Percentiles rank a stretch among this genome's conserved stretches.
Evolutionary conservation across 345 rosid species (phyloP).

Genomic region (Noccaea bulbosa): DNA sequence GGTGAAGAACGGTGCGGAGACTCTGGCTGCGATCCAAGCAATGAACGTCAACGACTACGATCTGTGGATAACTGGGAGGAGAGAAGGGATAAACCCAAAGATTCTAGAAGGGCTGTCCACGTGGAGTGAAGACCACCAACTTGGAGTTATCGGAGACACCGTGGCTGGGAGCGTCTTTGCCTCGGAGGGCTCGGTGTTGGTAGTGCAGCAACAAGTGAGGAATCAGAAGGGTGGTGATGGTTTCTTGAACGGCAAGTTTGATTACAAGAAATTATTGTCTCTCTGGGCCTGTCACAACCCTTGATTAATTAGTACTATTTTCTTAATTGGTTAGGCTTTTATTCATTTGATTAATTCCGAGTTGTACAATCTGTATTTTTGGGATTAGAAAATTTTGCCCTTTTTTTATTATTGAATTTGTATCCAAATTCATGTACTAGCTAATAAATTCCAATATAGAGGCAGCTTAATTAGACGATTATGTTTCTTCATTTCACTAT

Average conservation of each 20-base stretch:
- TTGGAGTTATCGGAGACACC: slow-evolving; percentile 70
- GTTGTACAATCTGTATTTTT: slow-evolving; percentile 31
- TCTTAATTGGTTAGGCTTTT: slow-evolving; percentile 20
- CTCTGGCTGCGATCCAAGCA: slow-evolving; percentile 60
- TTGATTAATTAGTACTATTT: slow-evolving; percentile 11
- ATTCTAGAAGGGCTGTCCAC: slow-evolving; percentile 59
- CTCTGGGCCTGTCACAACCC: slow-evolving; percentile 15
- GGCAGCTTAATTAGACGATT: slow-evolving; percentile 15
- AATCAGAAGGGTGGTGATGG: slow-evolving; percentile 42
- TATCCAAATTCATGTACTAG: not conserved
- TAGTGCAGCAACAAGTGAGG: slow-evolving; percentile 69
- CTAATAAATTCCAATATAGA: slow-evolving; percentile 22
- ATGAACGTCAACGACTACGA: slow-evolving; percentile 53
- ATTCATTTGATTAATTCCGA: slow-evolving; percentile 4
- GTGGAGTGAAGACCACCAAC: slow-evolving; percentile 62
- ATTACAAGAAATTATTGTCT: slow-evolving; percentile 32
- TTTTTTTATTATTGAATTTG: not conserved
- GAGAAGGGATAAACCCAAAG: slow-evolving; percentile 62
- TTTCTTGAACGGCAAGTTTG: slow-evolving; percentile 45
- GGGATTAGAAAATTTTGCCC: slow-evolving; percentile 5
- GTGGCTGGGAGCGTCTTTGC: slow-evolving; percentile 56
- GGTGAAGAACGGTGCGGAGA: slow-evolving; percentile 71
- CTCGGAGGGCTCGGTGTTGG: slow-evolving; percentile 62
- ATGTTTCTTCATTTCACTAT: too few relatives aligned
- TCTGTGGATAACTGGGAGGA: slow-evolving; percentile 78